A percentile compares a stretch with the other conserved stretches of the same genome.
phyloP scores from a whole-genome alignment of 331 rosid genomes.

The Malus hybrid region DNA sequence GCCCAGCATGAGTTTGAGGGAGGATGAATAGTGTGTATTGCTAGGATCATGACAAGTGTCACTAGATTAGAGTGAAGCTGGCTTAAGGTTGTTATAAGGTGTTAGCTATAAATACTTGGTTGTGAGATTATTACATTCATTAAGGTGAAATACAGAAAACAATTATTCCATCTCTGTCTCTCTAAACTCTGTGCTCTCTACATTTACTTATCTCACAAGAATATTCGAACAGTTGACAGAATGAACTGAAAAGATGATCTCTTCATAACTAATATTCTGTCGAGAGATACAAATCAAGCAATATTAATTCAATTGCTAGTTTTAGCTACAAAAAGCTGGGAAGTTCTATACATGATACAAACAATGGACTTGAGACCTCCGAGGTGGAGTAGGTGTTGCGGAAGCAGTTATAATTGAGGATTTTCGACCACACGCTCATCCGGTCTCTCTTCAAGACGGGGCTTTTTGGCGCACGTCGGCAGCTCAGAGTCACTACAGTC shows the following conservation, averaged over 20 bases:
- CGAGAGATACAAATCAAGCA: constrained; percentile 8
- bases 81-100: too few relatives aligned
- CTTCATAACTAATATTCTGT: neutral
- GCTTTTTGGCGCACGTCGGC: constrained; percentile 6
- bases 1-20: too few relatives aligned
- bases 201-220: too few relatives aligned
- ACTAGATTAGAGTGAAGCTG: too few relatives aligned
- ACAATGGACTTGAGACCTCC: neutral
- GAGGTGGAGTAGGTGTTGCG: neutral
- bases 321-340: constrained; percentile 6
- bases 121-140: too few relatives aligned
- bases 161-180: too few relatives aligned
- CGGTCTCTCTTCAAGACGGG: constrained; percentile 15
- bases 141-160: too few relatives aligned
- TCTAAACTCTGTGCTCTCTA: too few relatives aligned
- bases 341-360: neutral
- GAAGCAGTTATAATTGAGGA: neutral
- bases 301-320: neutral
- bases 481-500: constrained; percentile 10
- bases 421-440: constrained; percentile 8
- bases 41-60: too few relatives aligned
- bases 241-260: neutral
- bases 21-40: too few relatives aligned
- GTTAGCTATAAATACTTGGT: too few relatives aligned
- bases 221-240: too few relatives aligned